Evolutionary conservation across 1,139 yeast species (phyloP), one percentile per base, ranked within the genome.

Genomic region (Suhomyces terraborum): DNA sequence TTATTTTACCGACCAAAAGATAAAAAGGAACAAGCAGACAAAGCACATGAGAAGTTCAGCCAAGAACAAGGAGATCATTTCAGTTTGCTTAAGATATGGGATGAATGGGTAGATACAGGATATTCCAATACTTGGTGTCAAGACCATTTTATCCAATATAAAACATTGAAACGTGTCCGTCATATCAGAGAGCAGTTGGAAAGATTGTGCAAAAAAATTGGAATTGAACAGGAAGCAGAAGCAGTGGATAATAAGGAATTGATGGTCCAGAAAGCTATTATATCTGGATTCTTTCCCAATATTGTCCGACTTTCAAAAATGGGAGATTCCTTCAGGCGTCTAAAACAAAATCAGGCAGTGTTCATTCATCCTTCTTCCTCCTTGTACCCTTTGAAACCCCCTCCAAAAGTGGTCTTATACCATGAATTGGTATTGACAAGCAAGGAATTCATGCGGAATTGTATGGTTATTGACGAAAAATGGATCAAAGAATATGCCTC

Each of bases 401-500:
- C 89, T 0, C 80, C 93, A 5, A 82, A 78, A 51, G 69, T 80
- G 55, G 60, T 93, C 2, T 62, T 93, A 18, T 93, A 88, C 59
- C 87, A 89, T 54, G 97, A 91, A 54, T 68, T 93, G 53, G 93
- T 93, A 31, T 66, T 87, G 27, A 93, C 98, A 0, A 79, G 88
- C 35, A 87, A 84, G 59, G 98, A 91, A 66, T 93, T 80, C 59
- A 87, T 93, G 88, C 67, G 97, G 42, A 88, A 85, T 51, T 87
- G 95, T 56, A 75, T 88, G 73, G 79, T 84, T 0, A 68, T 93
- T 4, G 77, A 82, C 34, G 80, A 80, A 4, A 80, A 75, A 31
- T 82, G 88, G 88, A 56, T 85, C 29, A 56, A 58, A 4, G 87
- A 83, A 48, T 69, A 79, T 51, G 88, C 87, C 1, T 83, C 85